Percentiles rank a stretch among this genome's conserved stretches.
phyloP scores from a whole-genome alignment of 495 filamentous ascomycete species.

The Ascobolus immersus region DNA sequence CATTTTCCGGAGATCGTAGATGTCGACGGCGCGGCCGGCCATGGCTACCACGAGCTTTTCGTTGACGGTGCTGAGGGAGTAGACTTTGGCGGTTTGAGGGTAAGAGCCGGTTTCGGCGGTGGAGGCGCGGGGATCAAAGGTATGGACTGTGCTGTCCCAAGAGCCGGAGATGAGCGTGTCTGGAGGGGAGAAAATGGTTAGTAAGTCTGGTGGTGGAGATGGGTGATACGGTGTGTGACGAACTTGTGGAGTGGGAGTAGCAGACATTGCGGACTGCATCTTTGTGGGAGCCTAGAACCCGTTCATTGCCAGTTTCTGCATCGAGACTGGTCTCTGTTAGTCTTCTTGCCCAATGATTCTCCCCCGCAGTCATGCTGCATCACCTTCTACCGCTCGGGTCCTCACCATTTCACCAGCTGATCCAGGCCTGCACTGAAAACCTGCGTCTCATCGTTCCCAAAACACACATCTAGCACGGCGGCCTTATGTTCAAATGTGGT shows the following conservation, averaged over 20 bases:
- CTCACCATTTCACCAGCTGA: slow-evolving; percentile 51
- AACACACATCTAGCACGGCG: slow-evolving; percentile 78
- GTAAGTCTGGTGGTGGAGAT: not conserved
- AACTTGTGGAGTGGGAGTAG: slow-evolving; percentile 49
- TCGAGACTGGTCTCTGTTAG: slow-evolving; percentile 30
- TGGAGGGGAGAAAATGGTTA: slow-evolving; percentile 20
- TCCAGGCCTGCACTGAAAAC: slow-evolving; percentile 71
- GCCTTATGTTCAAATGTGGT: slow-evolving; percentile 56
- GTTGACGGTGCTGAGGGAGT: slow-evolving; percentile 54
- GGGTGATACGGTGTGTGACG: slow-evolving; percentile 6
- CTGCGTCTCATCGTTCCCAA: slow-evolving; percentile 52
- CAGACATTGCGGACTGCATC: slow-evolving; percentile 58
- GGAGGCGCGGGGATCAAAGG: slow-evolving; percentile 34
- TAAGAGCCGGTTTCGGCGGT: slow-evolving; percentile 24
- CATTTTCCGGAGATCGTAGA: slow-evolving; percentile 65
- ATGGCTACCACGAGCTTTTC: slow-evolving; percentile 83
- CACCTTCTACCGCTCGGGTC: not conserved
- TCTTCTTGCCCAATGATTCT: not conserved
- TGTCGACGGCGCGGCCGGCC: slow-evolving; percentile 70
- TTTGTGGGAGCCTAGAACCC: slow-evolving; percentile 49
- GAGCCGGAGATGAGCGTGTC: slow-evolving; percentile 51
- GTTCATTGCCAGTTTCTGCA: slow-evolving; percentile 42
- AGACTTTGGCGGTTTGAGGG: slow-evolving; percentile 57
- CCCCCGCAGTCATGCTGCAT: not conserved
- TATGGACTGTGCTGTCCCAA: slow-evolving; percentile 76